These are phyloP conservation scores for Vararia minispora DNA, from an alignment of 768 basidiomycete genomes.

Conservation along the genomic window DNA sequence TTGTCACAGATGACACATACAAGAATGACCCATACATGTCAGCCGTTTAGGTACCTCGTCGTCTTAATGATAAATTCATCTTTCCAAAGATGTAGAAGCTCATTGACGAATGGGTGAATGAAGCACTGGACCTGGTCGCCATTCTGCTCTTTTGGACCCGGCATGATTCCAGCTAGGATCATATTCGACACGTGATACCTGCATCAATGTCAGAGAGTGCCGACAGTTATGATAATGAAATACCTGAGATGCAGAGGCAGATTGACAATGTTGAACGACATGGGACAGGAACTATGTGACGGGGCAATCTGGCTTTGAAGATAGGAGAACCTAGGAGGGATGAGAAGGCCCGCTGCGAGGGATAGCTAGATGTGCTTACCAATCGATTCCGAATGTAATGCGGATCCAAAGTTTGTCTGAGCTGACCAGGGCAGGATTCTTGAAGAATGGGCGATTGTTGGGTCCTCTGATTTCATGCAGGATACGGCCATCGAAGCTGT, in stretches of 20 bases:
- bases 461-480: slow-evolving; percentile 15
- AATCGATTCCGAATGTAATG: slow-evolving; percentile 21
- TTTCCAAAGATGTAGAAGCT: slow-evolving; percentile 17
- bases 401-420: slow-evolving; percentile 19
- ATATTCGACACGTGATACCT: slow-evolving; percentile 20
- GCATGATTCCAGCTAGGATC: slow-evolving; percentile 17
- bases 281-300: slow-evolving; percentile 24
- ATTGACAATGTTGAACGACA: slow-evolving; percentile 24
- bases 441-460: slow-evolving; percentile 22
- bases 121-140: slow-evolving; percentile 20
- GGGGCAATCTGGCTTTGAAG: slow-evolving; percentile 23
- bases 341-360: no score
- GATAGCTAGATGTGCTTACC: slow-evolving; percentile 16
- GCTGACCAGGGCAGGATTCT: slow-evolving; percentile 2
- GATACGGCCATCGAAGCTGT: slow-evolving; percentile 22
- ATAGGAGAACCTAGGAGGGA: slow-evolving; percentile 27
- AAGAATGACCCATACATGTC: slow-evolving; percentile 21
- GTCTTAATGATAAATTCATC: slow-evolving; percentile 17
- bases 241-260: slow-evolving; percentile 19
- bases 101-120: slow-evolving; percentile 18
- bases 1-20: slow-evolving; percentile 27
- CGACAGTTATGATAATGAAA: not conserved
- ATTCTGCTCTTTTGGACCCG: slow-evolving; percentile 20
- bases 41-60: slow-evolving; percentile 19
- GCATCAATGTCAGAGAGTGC: not conserved